Conservation (phyloP, 2,329 filamentous ascomycete species). For the Calonectria montana region DNA sequence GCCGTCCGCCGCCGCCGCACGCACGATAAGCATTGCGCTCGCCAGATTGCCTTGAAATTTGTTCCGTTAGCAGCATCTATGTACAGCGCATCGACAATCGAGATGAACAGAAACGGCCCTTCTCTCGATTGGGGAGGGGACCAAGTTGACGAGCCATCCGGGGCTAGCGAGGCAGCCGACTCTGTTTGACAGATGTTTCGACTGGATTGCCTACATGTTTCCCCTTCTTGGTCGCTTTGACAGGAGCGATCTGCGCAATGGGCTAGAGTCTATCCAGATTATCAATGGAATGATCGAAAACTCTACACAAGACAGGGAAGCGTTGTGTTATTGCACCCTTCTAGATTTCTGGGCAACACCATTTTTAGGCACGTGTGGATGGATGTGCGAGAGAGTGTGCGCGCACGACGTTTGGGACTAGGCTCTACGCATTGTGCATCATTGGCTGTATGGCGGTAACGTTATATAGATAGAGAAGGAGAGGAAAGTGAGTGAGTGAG, state of each 20-base stretch:
- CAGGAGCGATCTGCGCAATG: conserved; percentile 6
- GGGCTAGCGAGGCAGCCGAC: conserved; percentile 6
- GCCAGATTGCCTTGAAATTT: neutral
- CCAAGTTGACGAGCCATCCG: neutral
- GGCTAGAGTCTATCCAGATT: neutral
- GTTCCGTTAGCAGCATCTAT: neutral
- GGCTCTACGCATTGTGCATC: neutral
- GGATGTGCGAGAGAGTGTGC: neutral
- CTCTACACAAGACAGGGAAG: conserved; percentile 9
- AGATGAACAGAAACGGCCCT: neutral
- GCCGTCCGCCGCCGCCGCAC: neutral
- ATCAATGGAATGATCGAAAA: neutral
- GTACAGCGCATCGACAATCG: neutral
- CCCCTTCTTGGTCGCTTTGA: conserved; percentile 1
- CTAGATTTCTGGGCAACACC: neutral
- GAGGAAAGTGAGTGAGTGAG: neutral
- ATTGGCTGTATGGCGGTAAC: neutral
- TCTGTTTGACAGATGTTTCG: conserved; percentile 10
- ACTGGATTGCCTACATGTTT: conserved; percentile 9
- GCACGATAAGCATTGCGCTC: conserved; percentile 1
- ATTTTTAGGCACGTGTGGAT: neutral
- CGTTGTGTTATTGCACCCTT: neutral
- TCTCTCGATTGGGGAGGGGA: neutral
- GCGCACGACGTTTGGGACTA: neutral
- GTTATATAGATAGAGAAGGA: neutral